Evolutionary conservation across 495 filamentous ascomycete genomes (phyloP).

Genomic region (Podospora sp.): DNA sequence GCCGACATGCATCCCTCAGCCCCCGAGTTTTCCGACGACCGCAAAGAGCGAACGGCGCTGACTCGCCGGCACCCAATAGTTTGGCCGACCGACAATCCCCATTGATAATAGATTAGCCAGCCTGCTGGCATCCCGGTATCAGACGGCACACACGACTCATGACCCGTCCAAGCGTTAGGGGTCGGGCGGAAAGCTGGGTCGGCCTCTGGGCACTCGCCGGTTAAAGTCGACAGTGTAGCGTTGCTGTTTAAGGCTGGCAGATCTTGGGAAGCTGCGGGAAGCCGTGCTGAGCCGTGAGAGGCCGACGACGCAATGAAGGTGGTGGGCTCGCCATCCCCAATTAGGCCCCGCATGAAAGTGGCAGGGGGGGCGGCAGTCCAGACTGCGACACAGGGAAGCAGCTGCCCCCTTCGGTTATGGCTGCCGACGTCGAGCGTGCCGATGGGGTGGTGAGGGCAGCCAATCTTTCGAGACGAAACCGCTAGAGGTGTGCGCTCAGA

Average conservation of each 20-base stretch:
- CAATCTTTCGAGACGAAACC: no score
- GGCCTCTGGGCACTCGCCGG: background rate
- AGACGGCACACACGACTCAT: background rate
- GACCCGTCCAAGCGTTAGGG: background rate
- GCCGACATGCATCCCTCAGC: background rate
- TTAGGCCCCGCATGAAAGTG: background rate
- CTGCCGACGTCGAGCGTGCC: background rate
- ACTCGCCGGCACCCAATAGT: background rate
- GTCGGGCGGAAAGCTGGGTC: background rate
- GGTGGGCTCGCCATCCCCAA: background rate
- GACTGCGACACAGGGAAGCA: background rate
- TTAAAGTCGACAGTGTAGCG: background rate
- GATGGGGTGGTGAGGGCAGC: no score
- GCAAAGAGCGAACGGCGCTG: background rate
- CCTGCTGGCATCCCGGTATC: background rate
- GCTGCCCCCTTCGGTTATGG: background rate
- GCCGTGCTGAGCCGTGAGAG: background rate
- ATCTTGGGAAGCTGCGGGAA: background rate
- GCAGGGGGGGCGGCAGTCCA: background rate
- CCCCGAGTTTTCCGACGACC: background rate
- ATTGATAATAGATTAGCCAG: background rate
- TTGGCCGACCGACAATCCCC: background rate
- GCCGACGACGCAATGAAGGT: no score
- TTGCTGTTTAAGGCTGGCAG: background rate
- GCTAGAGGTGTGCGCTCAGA: background rate